Percentiles rank a stretch among this genome's conserved stretches.
These are phyloP conservation scores for Alternaria incomplexa DNA, from an alignment of 2,329 filamentous ascomycete species.

Conservation along the genomic window DNA sequence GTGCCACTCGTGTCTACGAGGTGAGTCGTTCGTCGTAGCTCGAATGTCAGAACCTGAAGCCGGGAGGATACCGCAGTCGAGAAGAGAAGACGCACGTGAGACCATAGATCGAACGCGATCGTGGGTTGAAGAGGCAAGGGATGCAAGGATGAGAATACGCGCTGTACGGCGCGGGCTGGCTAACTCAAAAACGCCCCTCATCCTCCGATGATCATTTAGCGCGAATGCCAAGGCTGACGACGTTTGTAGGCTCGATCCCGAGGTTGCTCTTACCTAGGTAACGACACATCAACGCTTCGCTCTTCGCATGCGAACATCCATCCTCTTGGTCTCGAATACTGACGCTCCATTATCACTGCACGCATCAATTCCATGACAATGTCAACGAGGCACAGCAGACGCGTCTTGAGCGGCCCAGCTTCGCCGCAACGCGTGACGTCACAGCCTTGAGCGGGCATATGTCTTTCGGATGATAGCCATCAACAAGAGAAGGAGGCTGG, in stretches of 20 bases:
- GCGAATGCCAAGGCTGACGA: too few relatives aligned
- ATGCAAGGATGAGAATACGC: not conserved
- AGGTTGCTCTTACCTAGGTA: too few relatives aligned
- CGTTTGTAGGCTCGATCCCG: too few relatives aligned
- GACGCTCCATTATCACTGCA: not conserved
- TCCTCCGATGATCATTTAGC: too few relatives aligned
- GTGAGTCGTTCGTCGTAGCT: too few relatives aligned
- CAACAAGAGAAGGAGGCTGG: not conserved
- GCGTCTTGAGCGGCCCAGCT: not conserved
- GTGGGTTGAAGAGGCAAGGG: not conserved
- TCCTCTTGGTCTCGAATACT: not conserved
- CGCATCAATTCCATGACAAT: not conserved
- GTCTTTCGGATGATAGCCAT: not conserved
- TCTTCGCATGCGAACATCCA: not conserved
- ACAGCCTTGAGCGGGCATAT: not conserved
- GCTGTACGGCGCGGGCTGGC: not conserved
- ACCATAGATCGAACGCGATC: not conserved
- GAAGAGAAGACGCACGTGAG: too few relatives aligned
- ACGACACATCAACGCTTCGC: not conserved
- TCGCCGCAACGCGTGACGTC: not conserved
- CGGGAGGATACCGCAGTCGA: too few relatives aligned
- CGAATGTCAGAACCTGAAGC: too few relatives aligned
- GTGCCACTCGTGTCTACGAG: not conserved
- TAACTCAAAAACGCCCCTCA: not conserved
- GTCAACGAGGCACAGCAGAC: not conserved